Evolutionary conservation across 2,329 filamentous ascomycete species (phyloP).

Genomic region (Trichothecium roseum): DNA sequence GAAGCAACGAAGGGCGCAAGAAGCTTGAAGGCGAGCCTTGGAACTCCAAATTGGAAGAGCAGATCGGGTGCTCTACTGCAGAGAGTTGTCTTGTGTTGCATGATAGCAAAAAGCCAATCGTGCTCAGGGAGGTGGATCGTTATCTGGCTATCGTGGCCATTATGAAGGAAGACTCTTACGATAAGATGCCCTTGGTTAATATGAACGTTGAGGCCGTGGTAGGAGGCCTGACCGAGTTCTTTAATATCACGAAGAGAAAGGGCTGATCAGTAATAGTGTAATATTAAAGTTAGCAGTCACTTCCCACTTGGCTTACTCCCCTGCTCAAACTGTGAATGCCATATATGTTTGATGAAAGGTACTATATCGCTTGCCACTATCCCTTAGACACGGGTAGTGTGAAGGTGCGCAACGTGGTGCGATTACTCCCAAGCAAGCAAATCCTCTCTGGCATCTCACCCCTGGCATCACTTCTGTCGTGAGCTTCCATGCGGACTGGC

Average conservation of each 20-base stretch:
- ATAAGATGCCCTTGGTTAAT: constrained; percentile 75
- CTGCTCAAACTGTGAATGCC: too few relatives aligned
- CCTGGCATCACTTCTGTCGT: constrained; percentile 29
- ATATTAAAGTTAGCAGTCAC: too few relatives aligned
- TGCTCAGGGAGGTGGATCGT: constrained; percentile 59
- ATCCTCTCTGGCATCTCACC: constrained; percentile 39
- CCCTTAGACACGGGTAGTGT: constrained; percentile 1
- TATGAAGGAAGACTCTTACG: constrained; percentile 76
- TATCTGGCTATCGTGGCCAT: constrained; percentile 77
- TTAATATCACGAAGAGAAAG: constrained; percentile 56
- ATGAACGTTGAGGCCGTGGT: constrained; percentile 81
- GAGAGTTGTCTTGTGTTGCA: constrained; percentile 60
- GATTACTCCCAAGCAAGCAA: constrained; percentile 38
- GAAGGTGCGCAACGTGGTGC: constrained; percentile 36
- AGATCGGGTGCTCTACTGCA: constrained; percentile 54
- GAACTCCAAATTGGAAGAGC: constrained; percentile 52
- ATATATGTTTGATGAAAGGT: neutral
- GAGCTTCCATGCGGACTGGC: constrained; percentile 42
- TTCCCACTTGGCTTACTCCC: too few relatives aligned
- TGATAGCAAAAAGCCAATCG: constrained; percentile 52
- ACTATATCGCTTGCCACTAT: neutral
- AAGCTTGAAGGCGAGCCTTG: constrained; percentile 49
- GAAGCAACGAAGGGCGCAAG: constrained; percentile 43
- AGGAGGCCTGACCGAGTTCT: constrained; percentile 68
- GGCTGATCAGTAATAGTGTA: constrained; percentile 20